Evolutionary conservation across 2,329 filamentous ascomycete species (phyloP).

Genomic region (Cladophialophora exuberans): DNA sequence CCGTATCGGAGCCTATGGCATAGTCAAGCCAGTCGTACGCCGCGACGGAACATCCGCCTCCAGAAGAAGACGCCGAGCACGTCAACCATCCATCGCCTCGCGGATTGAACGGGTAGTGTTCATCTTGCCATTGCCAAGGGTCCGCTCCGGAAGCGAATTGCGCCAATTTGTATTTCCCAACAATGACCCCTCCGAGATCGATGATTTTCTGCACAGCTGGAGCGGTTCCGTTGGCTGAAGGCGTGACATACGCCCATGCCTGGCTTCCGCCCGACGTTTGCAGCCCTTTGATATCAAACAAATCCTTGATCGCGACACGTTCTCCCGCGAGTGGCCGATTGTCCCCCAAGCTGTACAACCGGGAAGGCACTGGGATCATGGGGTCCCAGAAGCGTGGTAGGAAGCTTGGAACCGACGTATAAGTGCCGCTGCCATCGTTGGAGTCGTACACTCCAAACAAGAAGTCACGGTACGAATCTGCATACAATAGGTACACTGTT

Average conservation of each 20-base stretch:
- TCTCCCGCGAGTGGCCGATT: slow-evolving; percentile 24
- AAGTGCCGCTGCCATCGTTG: slow-evolving; percentile 1
- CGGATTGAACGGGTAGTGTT: slow-evolving; percentile 44
- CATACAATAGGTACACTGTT: slow-evolving; percentile 11
- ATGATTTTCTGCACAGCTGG: slow-evolving; percentile 26
- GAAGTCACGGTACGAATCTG: slow-evolving; percentile 17
- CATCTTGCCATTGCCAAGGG: slow-evolving; percentile 38
- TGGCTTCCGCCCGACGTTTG: slow-evolving; percentile 25
- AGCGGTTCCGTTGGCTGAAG: slow-evolving; percentile 17
- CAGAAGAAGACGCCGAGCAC: slow-evolving; percentile 33
- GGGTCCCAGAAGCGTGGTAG: slow-evolving; percentile 3
- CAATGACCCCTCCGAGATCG: slow-evolving; percentile 25
- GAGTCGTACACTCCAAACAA: slow-evolving; percentile 12
- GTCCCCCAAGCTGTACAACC: slow-evolving; percentile 30
- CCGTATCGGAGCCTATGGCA: slow-evolving; percentile 47
- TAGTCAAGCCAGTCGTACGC: slow-evolving; percentile 47
- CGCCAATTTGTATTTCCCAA: slow-evolving; percentile 25
- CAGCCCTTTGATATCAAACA: slow-evolving; percentile 25
- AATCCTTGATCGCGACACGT: slow-evolving; percentile 29
- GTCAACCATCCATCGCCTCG: slow-evolving; percentile 43
- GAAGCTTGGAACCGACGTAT: neutral
- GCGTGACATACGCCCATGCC: slow-evolving; percentile 20
- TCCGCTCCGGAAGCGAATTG: slow-evolving; percentile 29
- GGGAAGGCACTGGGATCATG: slow-evolving; percentile 27
- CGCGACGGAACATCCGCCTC: slow-evolving; percentile 38